These are phyloP conservation scores for Hericium rajendrae DNA, from an alignment of 768 basidiomycete genomes.

Conservation along the genomic window DNA sequence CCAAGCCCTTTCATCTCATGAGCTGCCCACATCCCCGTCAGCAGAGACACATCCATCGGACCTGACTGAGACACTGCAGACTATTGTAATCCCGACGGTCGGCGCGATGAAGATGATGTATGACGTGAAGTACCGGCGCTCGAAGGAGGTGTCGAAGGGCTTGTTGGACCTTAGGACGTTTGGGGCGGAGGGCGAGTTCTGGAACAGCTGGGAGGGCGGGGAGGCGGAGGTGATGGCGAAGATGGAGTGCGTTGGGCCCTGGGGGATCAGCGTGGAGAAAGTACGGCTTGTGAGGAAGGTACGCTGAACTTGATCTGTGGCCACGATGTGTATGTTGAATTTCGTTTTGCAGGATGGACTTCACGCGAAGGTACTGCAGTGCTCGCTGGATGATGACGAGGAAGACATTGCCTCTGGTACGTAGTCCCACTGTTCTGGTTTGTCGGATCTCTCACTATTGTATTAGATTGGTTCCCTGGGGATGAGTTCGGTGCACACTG, in stretches of 20 bases:
- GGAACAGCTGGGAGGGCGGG: conserved; percentile 41
- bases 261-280: conserved; percentile 41
- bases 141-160: conserved; percentile 31
- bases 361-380: conserved; percentile 39
- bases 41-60: conserved; percentile 23
- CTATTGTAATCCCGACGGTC: conserved; percentile 58
- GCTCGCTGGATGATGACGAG: conserved; percentile 37
- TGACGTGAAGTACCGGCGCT: conserved; percentile 43
- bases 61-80: conserved; percentile 53
- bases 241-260: conserved; percentile 47
- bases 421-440: background rate
- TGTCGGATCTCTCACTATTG: background rate
- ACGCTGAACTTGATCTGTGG: conserved; percentile 12
- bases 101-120: conserved; percentile 49
- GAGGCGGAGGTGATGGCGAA: conserved; percentile 48
- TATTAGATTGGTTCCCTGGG: conserved; percentile 49
- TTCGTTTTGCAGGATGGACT: conserved; percentile 28
- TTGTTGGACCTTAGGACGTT: conserved; percentile 45
- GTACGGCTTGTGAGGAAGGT: conserved; percentile 43
- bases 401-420: conserved; percentile 37
- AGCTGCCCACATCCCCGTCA: conserved; percentile 10
- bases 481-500: conserved; percentile 56
- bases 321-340: background rate
- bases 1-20: background rate
- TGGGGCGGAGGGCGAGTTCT: conserved; percentile 32